These are phyloP conservation scores for Ascochyta viciae-villosae DNA, from an alignment of 2,329 filamentous ascomycete species.

Conservation along the genomic window DNA sequence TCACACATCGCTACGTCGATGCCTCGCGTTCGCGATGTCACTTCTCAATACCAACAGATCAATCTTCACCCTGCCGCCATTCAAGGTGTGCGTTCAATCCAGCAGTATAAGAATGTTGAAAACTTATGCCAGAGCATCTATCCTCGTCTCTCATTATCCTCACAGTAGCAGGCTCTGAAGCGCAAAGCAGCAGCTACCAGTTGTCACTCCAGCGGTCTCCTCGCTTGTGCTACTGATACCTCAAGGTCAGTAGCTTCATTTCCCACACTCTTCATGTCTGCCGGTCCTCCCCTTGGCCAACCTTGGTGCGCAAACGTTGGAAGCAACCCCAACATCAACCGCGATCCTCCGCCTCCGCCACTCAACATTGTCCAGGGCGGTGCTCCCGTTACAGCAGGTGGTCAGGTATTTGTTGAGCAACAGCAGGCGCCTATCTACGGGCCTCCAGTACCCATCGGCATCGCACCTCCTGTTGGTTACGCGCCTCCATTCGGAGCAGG, in stretches of 20 bases:
- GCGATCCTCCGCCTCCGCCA: slow-evolving; percentile 40
- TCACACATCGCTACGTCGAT: slow-evolving; percentile 6
- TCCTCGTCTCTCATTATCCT: neutral
- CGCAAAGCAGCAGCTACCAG: neutral
- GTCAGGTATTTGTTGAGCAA: slow-evolving; percentile 31
- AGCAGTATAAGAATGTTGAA: neutral
- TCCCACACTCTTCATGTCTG: slow-evolving; percentile 29
- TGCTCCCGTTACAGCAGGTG: slow-evolving; percentile 13
- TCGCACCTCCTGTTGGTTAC: slow-evolving; percentile 24
- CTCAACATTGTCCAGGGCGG: slow-evolving; percentile 24
- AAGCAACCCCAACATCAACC: slow-evolving; percentile 46
- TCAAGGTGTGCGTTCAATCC: neutral
- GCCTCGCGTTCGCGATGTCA: slow-evolving; percentile 12
- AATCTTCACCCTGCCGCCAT: slow-evolving; percentile 23
- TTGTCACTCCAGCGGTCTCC: neutral
- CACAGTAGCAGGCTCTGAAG: neutral
- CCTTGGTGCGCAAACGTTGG: slow-evolving; percentile 41
- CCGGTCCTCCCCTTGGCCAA: slow-evolving; percentile 35
- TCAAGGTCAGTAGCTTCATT: neutral
- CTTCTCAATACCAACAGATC: slow-evolving; percentile 8
- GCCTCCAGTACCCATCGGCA: slow-evolving; percentile 30
- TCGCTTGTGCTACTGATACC: neutral
- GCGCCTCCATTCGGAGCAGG: slow-evolving; percentile 28
- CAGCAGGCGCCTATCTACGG: slow-evolving; percentile 34
- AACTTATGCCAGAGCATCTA: neutral